These are phyloP conservation scores for Spergularia azorica DNA, from an alignment of 179 eudicot species.

Conservation along the genomic window DNA sequence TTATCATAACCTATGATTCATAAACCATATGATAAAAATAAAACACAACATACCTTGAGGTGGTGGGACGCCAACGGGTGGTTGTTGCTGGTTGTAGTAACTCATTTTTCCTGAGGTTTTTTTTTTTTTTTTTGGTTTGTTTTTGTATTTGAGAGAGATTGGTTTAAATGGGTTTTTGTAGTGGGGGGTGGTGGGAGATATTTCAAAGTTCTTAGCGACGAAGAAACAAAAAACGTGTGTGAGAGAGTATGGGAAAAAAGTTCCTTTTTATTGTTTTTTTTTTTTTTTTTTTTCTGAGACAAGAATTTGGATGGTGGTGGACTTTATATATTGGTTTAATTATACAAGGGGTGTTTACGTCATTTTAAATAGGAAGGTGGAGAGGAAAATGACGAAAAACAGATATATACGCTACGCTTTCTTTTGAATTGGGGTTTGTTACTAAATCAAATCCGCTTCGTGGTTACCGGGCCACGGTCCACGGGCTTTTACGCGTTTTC, in stretches of 20 bases:
- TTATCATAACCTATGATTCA: not conserved
- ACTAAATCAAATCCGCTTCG: too few species aligned
- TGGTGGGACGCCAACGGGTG: constrained; percentile 89
- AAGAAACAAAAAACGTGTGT: constrained; percentile 11
- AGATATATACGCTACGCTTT: too few species aligned
- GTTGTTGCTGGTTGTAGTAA: constrained; percentile 82
- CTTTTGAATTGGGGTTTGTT: too few species aligned
- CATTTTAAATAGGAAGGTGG: too few species aligned
- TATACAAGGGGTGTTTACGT: too few species aligned
- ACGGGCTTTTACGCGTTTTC: too few species aligned
- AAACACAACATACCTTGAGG: constrained; percentile 53
- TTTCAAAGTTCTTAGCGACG: not conserved
- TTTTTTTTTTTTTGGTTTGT: too few species aligned
- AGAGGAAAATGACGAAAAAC: too few species aligned
- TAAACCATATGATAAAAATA: not conserved
- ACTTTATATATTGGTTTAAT: too few species aligned
- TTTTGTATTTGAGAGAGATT: not conserved
- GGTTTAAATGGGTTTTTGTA: not conserved
- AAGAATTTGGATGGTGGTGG: too few species aligned
- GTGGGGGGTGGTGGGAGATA: too few species aligned
- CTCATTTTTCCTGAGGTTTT: constrained; percentile 43
- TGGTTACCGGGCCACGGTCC: too few species aligned
- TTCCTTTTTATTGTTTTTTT: not conserved
- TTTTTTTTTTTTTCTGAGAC: not conserved
- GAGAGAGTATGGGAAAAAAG: not conserved